These are phyloP conservation scores for Candida andamanensis DNA, from an alignment of 805 yeast species.

Conservation along the genomic window DNA sequence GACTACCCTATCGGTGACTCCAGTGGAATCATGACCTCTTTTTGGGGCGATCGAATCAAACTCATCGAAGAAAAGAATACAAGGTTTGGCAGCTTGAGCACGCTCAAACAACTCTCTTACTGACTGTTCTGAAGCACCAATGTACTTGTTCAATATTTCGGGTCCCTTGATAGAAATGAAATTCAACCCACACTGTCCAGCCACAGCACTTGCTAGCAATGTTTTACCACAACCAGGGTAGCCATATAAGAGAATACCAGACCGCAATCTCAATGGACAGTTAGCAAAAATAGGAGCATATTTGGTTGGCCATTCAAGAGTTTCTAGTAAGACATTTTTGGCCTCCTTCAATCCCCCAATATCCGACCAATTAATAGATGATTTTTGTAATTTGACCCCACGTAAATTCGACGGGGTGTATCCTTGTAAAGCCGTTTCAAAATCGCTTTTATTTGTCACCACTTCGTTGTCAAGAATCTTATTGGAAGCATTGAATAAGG, in stretches of 20 bases:
- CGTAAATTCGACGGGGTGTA: constrained; percentile 78
- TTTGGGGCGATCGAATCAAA: constrained; percentile 97
- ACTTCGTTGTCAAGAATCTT: constrained; percentile 10
- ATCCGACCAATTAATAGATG: constrained; percentile 73
- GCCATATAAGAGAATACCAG: constrained; percentile 88
- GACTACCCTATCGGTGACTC: constrained; percentile 96
- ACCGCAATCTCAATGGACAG: constrained; percentile 81
- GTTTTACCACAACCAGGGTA: constrained; percentile 99
- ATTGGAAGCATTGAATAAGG: constrained; percentile 18
- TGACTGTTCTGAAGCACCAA: constrained; percentile 95
- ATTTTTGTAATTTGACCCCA: constrained; percentile 81
- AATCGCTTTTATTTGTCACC: constrained; percentile 27
- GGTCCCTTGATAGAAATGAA: constrained; percentile 95
- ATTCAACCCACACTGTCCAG: constrained; percentile 88
- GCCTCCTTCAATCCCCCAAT: constrained; percentile 85
- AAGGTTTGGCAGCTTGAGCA: constrained; percentile 93
- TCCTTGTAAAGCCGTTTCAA: constrained; percentile 56
- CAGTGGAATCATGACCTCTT: constrained; percentile 96
- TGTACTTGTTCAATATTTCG: constrained; percentile 88
- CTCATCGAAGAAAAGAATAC: constrained; percentile 89
- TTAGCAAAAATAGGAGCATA: constrained; percentile 91
- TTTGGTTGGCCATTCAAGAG: constrained; percentile 95
- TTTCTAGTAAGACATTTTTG: constrained; percentile 71
- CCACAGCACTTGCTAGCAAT: constrained; percentile 85
- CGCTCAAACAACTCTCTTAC: constrained; percentile 90